Evolutionary conservation across 2,329 filamentous ascomycete genomes (phyloP).

Genomic region (Moelleriella libera): DNA sequence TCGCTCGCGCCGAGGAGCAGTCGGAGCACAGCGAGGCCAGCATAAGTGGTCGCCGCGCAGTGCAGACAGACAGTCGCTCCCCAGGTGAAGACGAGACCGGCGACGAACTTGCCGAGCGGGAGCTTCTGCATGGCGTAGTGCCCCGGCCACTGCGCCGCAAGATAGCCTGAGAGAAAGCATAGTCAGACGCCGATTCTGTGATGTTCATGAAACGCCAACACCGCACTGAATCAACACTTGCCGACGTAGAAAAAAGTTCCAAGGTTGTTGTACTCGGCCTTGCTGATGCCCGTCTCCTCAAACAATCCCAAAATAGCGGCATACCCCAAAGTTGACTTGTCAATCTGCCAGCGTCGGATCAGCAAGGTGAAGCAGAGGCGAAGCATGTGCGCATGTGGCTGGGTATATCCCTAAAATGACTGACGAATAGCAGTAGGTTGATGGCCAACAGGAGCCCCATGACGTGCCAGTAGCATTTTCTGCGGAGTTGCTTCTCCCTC

Average conservation of each 20-base stretch:
- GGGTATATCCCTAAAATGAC: conserved; percentile 2
- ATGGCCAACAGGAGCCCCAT: conserved; percentile 17
- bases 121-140: conserved; percentile 25
- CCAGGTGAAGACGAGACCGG: conserved; percentile 18
- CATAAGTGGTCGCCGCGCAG: conserved; percentile 16
- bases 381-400: too few species aligned
- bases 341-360: not conserved
- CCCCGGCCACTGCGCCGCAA: conserved; percentile 21
- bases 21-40: conserved; percentile 19
- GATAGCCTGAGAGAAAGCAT: conserved; percentile 13
- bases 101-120: conserved; percentile 21
- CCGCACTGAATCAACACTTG: conserved; percentile 6
- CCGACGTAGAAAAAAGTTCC: conserved; percentile 27
- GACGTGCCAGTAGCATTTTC: conserved; percentile 19
- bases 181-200: not conserved
- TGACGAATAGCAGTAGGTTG: conserved; percentile 21
- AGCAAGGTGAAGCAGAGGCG: not conserved
- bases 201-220: not conserved
- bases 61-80: conserved; percentile 21
- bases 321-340: conserved; percentile 25
- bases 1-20: conserved; percentile 20
- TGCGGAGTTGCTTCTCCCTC: conserved; percentile 14
- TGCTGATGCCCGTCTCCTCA: conserved; percentile 21
- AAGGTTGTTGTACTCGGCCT: conserved; percentile 23
- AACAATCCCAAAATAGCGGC: conserved; percentile 25